phyloP scores from a whole-genome alignment of 2,329 filamentous ascomycete species.

The Arthrobotrys sinensis region DNA sequence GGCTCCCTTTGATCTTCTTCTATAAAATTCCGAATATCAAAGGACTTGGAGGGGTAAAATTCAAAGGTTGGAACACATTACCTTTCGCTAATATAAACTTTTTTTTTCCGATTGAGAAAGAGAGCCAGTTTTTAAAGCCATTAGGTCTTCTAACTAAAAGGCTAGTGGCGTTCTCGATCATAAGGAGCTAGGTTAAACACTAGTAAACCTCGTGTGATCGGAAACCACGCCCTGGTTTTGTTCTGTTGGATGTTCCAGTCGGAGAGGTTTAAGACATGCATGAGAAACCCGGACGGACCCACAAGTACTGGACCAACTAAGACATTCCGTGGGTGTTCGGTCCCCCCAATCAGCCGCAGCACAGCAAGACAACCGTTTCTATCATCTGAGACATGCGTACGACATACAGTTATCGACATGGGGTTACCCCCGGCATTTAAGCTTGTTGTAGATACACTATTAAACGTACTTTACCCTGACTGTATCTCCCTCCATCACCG shows the following conservation, averaged over 20 bases:
- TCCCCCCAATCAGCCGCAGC: constrained; percentile 18
- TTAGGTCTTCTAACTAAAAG: not conserved
- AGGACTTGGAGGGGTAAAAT: not conserved
- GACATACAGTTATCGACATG: constrained; percentile 11
- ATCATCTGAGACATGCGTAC: constrained; percentile 26
- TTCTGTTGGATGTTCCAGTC: constrained; percentile 23
- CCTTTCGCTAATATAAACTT: constrained; percentile 7
- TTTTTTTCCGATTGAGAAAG: constrained; percentile 5
- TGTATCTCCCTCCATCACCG: not conserved
- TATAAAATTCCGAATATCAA: not conserved
- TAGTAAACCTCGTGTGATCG: constrained; percentile 28
- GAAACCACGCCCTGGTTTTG: constrained; percentile 21
- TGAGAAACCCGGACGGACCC: constrained; percentile 26
- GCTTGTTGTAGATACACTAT: not conserved
- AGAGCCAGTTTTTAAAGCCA: constrained; percentile 8
- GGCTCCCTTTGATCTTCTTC: not conserved
- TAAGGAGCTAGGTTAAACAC: constrained; percentile 7
- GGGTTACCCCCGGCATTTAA: not conserved
- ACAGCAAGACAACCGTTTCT: constrained; percentile 21
- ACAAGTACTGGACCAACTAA: constrained; percentile 20
- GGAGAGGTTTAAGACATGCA: constrained; percentile 29
- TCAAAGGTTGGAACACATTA: constrained; percentile 2
- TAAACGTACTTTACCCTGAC: constrained; percentile 10
- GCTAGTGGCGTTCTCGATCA: not conserved
- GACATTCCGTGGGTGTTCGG: constrained; percentile 26